Evolutionary conservation across 163 green algal genomes (phyloP).

Genomic region (Chlorella variabilis): DNA sequence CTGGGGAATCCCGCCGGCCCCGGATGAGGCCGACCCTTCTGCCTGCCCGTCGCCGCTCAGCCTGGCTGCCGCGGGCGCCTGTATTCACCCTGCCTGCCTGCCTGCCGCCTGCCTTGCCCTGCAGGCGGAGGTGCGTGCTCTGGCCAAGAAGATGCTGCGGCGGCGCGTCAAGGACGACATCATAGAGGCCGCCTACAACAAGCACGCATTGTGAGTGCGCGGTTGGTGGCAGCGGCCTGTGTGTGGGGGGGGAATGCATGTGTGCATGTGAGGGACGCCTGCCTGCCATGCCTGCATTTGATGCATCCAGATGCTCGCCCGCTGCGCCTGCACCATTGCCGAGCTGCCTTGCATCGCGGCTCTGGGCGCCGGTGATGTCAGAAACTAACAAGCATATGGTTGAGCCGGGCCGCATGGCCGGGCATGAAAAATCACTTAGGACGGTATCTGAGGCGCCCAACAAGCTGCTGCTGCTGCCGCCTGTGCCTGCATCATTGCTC

Average conservation of each 20-base stretch:
- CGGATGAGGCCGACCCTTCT: too few species aligned
- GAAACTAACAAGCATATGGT: constrained; percentile 22
- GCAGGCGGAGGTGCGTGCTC: constrained; percentile 81
- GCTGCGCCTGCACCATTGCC: too few species aligned
- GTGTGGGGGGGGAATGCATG: too few species aligned
- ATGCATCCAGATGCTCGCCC: too few species aligned
- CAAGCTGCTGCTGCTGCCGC: not conserved
- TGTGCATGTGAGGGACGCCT: too few species aligned
- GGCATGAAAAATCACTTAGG: constrained; percentile 37
- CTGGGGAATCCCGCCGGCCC: too few species aligned
- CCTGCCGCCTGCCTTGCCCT: too few species aligned
- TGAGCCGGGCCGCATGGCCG: constrained; percentile 3
- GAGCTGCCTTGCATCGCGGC: not conserved
- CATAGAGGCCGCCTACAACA: constrained; percentile 96
- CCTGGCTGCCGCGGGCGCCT: not conserved
- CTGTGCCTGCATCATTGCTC: not conserved
- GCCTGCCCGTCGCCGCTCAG: too few species aligned
- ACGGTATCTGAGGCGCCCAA: constrained; percentile 25
- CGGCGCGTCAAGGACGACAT: constrained; percentile 85
- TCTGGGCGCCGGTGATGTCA: constrained; percentile 1
- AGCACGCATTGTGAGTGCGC: constrained; percentile 63
- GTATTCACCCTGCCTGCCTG: too few species aligned
- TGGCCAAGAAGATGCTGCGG: constrained; percentile 91
- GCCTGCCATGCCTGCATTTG: too few species aligned
- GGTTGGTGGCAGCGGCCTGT: too few species aligned